Conservation (phyloP, 2,329 filamentous ascomycete species). For the Aspergillus puulaauensis region DNA sequence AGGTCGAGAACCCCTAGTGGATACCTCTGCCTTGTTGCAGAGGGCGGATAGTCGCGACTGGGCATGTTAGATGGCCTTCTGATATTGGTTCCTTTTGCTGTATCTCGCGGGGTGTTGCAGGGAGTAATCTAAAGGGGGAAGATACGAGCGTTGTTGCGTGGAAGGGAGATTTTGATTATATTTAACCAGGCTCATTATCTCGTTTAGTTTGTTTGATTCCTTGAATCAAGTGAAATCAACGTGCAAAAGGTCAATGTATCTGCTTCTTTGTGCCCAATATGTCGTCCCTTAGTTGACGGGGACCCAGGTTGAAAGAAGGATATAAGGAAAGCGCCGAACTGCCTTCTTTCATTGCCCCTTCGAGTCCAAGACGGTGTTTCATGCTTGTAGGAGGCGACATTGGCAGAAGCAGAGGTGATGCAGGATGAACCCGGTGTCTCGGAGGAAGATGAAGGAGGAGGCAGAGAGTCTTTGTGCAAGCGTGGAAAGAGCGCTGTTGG, state of each 20-base stretch:
- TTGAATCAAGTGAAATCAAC: not conserved
- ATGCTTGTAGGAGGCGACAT: not conserved
- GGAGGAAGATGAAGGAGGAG: not conserved
- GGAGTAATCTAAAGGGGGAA: too few relatives aligned
- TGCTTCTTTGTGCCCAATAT: not conserved
- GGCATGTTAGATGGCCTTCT: conserved; percentile 1
- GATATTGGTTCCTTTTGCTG: not conserved
- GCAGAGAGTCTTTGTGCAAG: not conserved
- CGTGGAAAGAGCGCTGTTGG: not conserved
- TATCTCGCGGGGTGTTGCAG: not conserved
- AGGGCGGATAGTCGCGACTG: not conserved
- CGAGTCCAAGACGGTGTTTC: not conserved
- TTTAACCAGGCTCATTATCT: not conserved
- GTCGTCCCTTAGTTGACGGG: not conserved
- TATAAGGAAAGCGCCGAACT: not conserved
- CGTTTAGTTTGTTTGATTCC: not conserved
- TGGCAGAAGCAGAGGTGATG: not conserved
- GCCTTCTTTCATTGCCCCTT: not conserved
- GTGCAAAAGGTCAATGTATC: not conserved
- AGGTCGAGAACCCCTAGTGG: conserved; percentile 21
- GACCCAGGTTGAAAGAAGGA: not conserved
- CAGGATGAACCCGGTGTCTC: not conserved
- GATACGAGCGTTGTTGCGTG: not conserved
- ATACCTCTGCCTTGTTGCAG: conserved; percentile 13
- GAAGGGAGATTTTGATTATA: not conserved